Evolutionary conservation across 2,329 filamentous ascomycete species (phyloP).

Genomic region (Aspergillus fructus): DNA sequence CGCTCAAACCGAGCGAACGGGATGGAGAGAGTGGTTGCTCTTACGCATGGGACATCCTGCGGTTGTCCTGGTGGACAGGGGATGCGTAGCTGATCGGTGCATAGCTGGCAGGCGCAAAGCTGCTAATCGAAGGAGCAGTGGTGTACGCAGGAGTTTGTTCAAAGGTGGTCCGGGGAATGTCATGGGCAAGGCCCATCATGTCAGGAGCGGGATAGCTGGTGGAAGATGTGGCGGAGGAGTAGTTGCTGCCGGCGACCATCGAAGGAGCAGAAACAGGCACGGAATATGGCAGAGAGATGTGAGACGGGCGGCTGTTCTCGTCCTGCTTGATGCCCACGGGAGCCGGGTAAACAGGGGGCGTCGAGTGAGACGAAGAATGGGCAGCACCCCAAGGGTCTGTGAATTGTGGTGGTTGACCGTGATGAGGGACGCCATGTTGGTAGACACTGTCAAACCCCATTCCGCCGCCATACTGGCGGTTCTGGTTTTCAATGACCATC

Average conservation of each 20-base stretch:
- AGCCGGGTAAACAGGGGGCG: slow-evolving; percentile 61
- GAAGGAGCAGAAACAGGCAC: slow-evolving; percentile 72
- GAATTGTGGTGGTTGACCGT: slow-evolving; percentile 69
- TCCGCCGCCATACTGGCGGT: slow-evolving; percentile 69
- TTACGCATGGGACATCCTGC: slow-evolving; percentile 84
- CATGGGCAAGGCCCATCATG: slow-evolving; percentile 70
- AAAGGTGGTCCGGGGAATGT: slow-evolving; percentile 74
- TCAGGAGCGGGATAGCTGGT: slow-evolving; percentile 60
- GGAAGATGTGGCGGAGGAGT: slow-evolving; percentile 58
- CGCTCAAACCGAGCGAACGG: background rate
- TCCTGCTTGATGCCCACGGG: slow-evolving; percentile 62
- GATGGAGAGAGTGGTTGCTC: slow-evolving; percentile 42
- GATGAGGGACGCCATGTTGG: slow-evolving; percentile 63
- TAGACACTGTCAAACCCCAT: slow-evolving; percentile 81
- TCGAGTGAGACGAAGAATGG: slow-evolving; percentile 55
- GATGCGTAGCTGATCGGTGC: slow-evolving; percentile 74
- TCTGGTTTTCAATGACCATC: slow-evolving; percentile 90
- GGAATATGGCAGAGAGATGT: slow-evolving; percentile 68
- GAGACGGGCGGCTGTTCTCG: slow-evolving; percentile 56
- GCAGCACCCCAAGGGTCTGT: slow-evolving; percentile 82
- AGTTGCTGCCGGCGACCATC: slow-evolving; percentile 67
- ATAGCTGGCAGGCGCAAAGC: slow-evolving; percentile 69
- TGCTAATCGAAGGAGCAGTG: slow-evolving; percentile 67
- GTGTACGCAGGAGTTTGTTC: slow-evolving; percentile 68
- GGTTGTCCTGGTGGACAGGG: slow-evolving; percentile 56